Base-by-base conservation (phyloP, 768 basidiomycete genomes). In the Collybia sordida region DNA sequence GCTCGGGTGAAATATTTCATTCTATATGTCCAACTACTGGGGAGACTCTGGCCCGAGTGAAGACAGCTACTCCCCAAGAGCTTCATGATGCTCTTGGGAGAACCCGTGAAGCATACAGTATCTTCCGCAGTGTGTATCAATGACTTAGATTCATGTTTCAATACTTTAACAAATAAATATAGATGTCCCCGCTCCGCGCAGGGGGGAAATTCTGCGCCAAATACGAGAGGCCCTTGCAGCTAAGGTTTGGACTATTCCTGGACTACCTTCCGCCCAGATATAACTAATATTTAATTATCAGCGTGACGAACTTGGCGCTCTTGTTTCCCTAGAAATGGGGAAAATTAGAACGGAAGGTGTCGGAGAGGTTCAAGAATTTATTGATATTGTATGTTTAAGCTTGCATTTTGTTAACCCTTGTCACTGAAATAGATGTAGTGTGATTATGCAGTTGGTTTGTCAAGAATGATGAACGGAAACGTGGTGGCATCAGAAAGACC, bases 301-400 rank as follows among this genome's bases (percentile, higher is more conserved):
- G 90, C 79, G 88, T 25, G 82, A 88, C 47, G 84, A 77, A 31
- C 78, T 96, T 4, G 93, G 93, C 43, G 85, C 87, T 11, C 76
- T 96, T 17, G 83, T 96, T 7, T 87, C 90, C 36, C 77, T 94
- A 12, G 90, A 92, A 65, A 91, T 93, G 90, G 90, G 96, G 15
- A 86, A 98, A 73, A 94, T 97, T 57, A 80, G 76, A 59, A 86
- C 88, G 14, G 95, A 97, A 65, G 95, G 95, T 21, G 74, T 85
- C 17, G 95, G 95, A 14, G 93, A 97, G 71, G 93, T 98, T 11
- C 92, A 95, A 63, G 93, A 96, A 70, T 93, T 95, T 60, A 81
- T 97, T 51, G 94, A 97, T 62, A 92, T 96, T 55, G 92, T 97
- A 64, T 63, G 89, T 74, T 43, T 45, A 12, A 45, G 51, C 23